These are phyloP conservation scores for Somion occarium DNA, from an alignment of 1,284 basidiomycete species.

Conservation along the genomic window DNA sequence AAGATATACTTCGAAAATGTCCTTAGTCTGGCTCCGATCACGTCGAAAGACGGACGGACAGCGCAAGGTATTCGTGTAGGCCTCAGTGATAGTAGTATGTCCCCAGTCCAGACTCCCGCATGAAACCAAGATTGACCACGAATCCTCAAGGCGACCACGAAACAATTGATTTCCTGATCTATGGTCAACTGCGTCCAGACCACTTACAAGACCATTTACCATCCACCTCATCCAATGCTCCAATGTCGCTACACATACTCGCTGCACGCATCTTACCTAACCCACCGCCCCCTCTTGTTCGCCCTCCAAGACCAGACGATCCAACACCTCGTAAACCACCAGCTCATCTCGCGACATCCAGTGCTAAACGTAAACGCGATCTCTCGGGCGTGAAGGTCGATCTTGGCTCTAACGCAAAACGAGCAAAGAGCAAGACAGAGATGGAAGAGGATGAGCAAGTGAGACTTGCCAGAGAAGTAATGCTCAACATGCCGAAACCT, in stretches of 20 bases:
- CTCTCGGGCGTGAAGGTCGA: conserved; percentile 14
- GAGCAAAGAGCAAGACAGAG: conserved; percentile 17
- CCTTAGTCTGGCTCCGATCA: conserved; percentile 50
- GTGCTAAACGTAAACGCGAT: conserved; percentile 24
- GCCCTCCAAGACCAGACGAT: conserved; percentile 68
- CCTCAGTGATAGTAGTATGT: conserved; percentile 61
- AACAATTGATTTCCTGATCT: conserved; percentile 65
- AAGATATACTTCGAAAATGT: conserved; percentile 66
- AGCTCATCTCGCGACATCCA: conserved; percentile 21
- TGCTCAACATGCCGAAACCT: conserved; percentile 31
- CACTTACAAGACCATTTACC: conserved; percentile 10
- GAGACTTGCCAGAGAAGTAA: conserved; percentile 30
- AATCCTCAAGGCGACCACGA: conserved; percentile 51
- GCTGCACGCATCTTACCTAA: conserved; percentile 55
- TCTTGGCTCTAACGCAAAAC: conserved; percentile 15
- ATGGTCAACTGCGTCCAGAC: conserved; percentile 39
- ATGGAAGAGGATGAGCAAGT: conserved; percentile 25
- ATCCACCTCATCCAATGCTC: conserved; percentile 21
- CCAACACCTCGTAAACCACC: conserved; percentile 69
- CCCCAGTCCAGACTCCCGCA: background rate
- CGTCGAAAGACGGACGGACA: conserved; percentile 31
- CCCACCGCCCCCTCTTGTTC: conserved; percentile 29
- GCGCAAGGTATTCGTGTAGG: conserved; percentile 58
- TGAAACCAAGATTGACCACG: background rate
- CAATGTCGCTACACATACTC: conserved; percentile 37